Conservation (phyloP, 306 rosid genomes). For the Crataegus laevigata region DNA sequence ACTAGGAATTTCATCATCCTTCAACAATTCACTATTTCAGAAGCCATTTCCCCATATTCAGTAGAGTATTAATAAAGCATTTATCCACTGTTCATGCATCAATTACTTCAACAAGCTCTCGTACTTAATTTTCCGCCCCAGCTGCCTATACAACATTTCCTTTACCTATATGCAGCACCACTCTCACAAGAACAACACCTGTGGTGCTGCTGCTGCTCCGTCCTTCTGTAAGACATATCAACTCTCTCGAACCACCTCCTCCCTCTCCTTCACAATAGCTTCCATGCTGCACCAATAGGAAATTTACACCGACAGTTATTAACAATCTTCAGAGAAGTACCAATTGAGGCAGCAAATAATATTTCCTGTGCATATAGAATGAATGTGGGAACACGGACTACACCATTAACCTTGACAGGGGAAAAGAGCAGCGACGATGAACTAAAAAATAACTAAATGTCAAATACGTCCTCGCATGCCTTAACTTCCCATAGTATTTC, state of each 20-base stretch:
- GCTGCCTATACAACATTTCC: constrained; percentile 7
- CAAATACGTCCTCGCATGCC: not conserved
- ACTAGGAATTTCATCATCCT: constrained; percentile 2
- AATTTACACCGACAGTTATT: not conserved
- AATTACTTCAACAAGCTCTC: constrained; percentile 22
- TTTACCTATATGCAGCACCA: constrained; percentile 27
- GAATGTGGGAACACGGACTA: not conserved
- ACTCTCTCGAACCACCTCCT: constrained; percentile 1
- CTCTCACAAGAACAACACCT: constrained; percentile 8
- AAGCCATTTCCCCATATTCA: constrained; percentile 34
- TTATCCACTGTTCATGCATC: constrained; percentile 31
- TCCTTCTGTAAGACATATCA: not conserved
- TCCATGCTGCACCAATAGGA: constrained; percentile 57
- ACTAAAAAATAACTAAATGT: not conserved
- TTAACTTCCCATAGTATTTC: not conserved
- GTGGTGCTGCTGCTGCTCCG: constrained; percentile 12
- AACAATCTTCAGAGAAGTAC: not conserved
- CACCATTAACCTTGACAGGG: not conserved
- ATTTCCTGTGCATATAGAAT: not conserved
- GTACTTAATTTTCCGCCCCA: not conserved
- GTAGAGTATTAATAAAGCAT: constrained; percentile 25
- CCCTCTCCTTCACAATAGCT: constrained; percentile 38
- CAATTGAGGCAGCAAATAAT: not conserved
- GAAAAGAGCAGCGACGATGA: not conserved
- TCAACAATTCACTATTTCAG: constrained; percentile 16